These are phyloP conservation scores for Aegilops bicornis DNA, from an alignment of 176 grass and related monocot genomes.

Conservation along the genomic window DNA sequence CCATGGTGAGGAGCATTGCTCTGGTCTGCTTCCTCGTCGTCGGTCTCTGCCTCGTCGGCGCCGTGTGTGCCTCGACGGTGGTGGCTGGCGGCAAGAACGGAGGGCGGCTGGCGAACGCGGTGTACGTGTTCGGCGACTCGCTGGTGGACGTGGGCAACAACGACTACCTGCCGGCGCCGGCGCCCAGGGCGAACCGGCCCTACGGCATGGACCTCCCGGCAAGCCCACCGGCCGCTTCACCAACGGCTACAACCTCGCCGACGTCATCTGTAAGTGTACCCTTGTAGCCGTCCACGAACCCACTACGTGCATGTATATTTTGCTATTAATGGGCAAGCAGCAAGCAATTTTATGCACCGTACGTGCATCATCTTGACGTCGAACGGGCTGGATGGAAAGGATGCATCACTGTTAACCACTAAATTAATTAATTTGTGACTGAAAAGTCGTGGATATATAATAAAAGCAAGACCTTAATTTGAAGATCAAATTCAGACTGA, in stretches of 20 bases:
- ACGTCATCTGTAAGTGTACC: neutral
- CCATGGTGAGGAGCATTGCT: neutral
- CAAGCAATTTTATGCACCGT: no score
- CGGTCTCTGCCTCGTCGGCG: neutral
- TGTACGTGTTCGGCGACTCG: constrained; percentile 25
- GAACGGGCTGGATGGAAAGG: no score
- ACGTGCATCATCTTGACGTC: no score
- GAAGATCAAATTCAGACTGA: no score
- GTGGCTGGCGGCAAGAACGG: neutral
- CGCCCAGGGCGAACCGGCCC: neutral
- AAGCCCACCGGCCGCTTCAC: neutral
- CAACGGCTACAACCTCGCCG: constrained; percentile 8
- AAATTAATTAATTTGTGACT: no score
- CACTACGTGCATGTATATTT: no score
- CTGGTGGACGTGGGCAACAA: constrained; percentile 9
- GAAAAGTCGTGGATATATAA: no score
- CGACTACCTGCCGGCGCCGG: neutral
- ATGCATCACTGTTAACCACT: no score
- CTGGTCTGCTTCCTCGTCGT: neutral
- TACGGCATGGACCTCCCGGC: neutral
- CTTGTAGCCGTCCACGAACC: no score
- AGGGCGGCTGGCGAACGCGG: neutral
- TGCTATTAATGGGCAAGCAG: no score
- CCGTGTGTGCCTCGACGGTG: neutral
- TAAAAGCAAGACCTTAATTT: no score